Evolutionary conservation across 306 rosid species (phyloP), one percentile per base, ranked within the genome.

Genomic region (Rubus idaeus): DNA sequence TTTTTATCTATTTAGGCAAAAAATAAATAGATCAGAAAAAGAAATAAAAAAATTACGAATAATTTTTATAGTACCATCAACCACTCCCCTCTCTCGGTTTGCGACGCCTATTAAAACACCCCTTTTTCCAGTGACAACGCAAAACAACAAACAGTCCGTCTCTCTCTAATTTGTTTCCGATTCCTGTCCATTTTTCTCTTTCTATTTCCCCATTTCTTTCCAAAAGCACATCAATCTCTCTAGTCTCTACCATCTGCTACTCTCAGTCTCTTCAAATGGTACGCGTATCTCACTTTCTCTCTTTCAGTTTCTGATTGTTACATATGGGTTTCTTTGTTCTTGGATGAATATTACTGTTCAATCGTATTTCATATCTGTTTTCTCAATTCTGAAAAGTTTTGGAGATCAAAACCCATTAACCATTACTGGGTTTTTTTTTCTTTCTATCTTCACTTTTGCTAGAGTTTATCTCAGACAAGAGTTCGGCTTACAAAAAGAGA

Each of bases 251-350:
- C 45, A 35, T 37, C 47, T 64, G 41, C 67, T 17, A 39, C 5
- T 64, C 42, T 64, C 45, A 26, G 46, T 39, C 13, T 64, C 23
- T 10, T 39, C 47, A 39, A 71, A 71, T 71, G 75, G 75, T 71
- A 50, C 60, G 61, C 44, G 23, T 52, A 51, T 49, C 56, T 20
- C 23, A 1, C 57, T 26, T 12, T 30, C 7, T 49, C n/a, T 69
- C 60, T 20, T 11, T 49, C 61, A 16, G 21, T 9, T n/a, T 40
- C 40, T 53, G 5, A 40, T 12, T 42, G 18, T 41, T 17, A 30
- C 1, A 30, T 30, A 21, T 68, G 72, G 52, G 53, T 67, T 61
- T 61, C 40, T 26, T 61, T 23, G 4, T 14, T 37, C 23, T 63
- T 17, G 42, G 10, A 30, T 63, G 8, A 30, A 2, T 5, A 21